phyloP scores from a whole-genome alignment of 306 rosid species.

The Medicago ruthenica region DNA sequence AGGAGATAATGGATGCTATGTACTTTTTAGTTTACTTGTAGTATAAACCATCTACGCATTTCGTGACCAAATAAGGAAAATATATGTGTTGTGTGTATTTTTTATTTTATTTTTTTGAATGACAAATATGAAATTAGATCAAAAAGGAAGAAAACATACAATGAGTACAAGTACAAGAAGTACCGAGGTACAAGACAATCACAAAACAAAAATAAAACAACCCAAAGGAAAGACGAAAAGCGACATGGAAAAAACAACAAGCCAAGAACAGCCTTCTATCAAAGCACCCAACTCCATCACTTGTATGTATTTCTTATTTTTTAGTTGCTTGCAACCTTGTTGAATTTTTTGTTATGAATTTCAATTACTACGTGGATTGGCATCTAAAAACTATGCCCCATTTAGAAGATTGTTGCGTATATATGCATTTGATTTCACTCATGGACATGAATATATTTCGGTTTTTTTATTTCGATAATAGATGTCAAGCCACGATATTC shows the following conservation, averaged over 20 bases:
- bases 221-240: no score
- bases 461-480: slow-evolving; percentile 52
- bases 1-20: slow-evolving; percentile 7
- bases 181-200: no score
- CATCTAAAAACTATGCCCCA: slow-evolving; percentile 31
- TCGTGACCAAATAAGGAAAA: background rate
- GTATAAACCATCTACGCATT: no score
- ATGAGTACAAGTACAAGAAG: no score
- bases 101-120: no score
- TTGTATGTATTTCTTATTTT: background rate
- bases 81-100: no score
- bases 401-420: slow-evolving; percentile 8
- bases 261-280: no score
- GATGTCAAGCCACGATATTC: slow-evolving; percentile 92
- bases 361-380: background rate
- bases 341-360: slow-evolving; percentile 3
- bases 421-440: slow-evolving; percentile 41
- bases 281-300: no score
- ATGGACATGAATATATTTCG: slow-evolving; percentile 34
- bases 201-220: no score
- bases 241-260: no score
- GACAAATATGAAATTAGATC: no score
- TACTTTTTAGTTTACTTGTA: background rate
- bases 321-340: slow-evolving; percentile 34
- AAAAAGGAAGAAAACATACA: no score